Evolutionary conservation across 495 filamentous ascomycete species (phyloP), one percentile per base, ranked within the genome.

Genomic region (Lasiosphaeria ovina): DNA sequence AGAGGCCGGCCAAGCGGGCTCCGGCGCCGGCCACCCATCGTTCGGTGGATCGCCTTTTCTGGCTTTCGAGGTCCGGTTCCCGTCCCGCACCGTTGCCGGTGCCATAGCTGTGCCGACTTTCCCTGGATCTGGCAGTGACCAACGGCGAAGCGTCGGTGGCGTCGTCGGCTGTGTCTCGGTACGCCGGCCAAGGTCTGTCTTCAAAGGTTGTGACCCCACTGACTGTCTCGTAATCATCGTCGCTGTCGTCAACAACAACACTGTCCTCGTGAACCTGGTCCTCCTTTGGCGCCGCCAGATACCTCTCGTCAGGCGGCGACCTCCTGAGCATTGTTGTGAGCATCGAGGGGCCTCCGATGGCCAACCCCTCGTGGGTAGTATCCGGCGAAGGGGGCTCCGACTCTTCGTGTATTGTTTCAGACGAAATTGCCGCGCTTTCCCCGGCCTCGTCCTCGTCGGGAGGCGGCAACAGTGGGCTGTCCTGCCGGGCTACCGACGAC

Each of bases 261-360:
- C 61, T 57, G 3, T 64, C 66, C 10, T 71, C 71, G 36, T 51
- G 35, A 10, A 57, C 47, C 17, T 66, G 61, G 51, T 62, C 58
- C 3, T 55, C 60, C 51, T 63, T 59, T 0, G 54, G 40, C 0
- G 55, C 3, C 10, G 47, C 60, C 17, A 64, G 35, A 47, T 65
- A 72, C 12, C 44, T 55, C 7, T 57, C 54, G 16, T 72, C 71
- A 1, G 77, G 70, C 1, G 78, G 77, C 53, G 86, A 84, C 51
- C 76, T 77, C 61, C 76, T 82, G 51, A 91, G 78, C 84, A 90
- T 81, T 53, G 78, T 81, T 11, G 87, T 81, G 58, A 90, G 72
- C 59, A 84, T 82, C 51, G 88, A 90, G 11, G 79, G 79, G 5
- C 81, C 75, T 35, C 68, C 72, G 35, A 66, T 69, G 58, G 68